Base-by-base conservation (phyloP, 129 eudicot species). In the Erigeron canadensis region DNA sequence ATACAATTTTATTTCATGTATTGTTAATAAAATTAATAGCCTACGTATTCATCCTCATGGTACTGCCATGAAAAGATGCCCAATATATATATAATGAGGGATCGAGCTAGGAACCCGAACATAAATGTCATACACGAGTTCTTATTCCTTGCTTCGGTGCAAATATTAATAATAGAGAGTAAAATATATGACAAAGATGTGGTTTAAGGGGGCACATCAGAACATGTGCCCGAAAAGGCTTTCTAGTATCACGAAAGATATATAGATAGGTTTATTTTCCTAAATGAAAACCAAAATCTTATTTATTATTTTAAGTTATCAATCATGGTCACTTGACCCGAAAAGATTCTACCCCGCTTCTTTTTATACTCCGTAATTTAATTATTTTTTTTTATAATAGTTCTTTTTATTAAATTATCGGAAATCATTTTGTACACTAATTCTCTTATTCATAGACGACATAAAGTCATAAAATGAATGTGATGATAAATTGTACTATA, bases 101-200 rank as follows among this genome's bases (percentile, higher is more conserved):
- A n/a, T 59, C 23, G 45, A 58, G 7, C 42, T 57, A 58, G 56
- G 54, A 60, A 61, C 39, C 75, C 53, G 7, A 46, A 38, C 18
- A 2, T 22, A 6, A 50, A 69, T 74, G 79, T 2, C 45, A 71
- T 54, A 62, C 82, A 76, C 80, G 80, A 76, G 80, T 62, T 60
- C 80, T 67, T 76, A 71, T 78, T 78, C 82, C 53, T 63, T 77
- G 81, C 81, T 77, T 78, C 41, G 28, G 41, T 23, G 37, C 53
- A 37, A 63, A 53, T 63, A 54, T 53, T 65, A 23, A 23, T 43
- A 10, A 55, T 67, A 43, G 54, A n/a, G 63, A 47, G 48, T 19
- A 41, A 76, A 76, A 67, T n/a, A n/a, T n/a, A n/a, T 55, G 63
- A 64, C 62, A 22, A 78, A 71, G 43, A 42, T 15, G 51, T 72